Conservation (phyloP, 306 rosid species). For the Gleditsia sinensis region DNA sequence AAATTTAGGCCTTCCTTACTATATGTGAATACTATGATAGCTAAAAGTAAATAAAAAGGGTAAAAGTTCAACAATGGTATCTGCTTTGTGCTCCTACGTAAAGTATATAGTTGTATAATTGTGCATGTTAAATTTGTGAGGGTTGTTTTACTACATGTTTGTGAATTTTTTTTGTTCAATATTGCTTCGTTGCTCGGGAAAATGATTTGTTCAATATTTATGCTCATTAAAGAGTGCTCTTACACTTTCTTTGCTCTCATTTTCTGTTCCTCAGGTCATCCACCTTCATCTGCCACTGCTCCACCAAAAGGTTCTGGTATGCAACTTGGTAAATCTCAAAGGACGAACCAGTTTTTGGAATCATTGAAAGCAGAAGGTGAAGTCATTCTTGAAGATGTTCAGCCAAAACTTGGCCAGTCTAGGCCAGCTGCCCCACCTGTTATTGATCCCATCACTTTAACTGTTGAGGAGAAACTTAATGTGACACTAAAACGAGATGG, state of each 20-base stretch:
- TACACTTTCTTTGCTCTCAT: constrained; percentile 26
- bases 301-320: constrained; percentile 92
- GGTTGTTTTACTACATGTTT: neutral
- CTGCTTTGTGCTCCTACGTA: neutral
- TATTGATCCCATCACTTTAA: constrained; percentile 91
- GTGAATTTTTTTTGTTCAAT: neutral
- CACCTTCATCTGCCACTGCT: constrained; percentile 83
- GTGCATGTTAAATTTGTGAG: neutral
- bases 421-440: constrained; percentile 71
- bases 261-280: constrained; percentile 58
- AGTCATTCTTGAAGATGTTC: constrained; percentile 88
- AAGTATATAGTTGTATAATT: neutral
- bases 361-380: constrained; percentile 97
- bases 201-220: constrained; percentile 22
- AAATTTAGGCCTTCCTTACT: neutral
- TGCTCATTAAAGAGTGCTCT: constrained; percentile 18
- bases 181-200: neutral
- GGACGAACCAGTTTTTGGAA: constrained; percentile 86
- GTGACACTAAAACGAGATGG: constrained; percentile 93
- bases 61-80: neutral
- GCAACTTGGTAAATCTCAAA: constrained; percentile 90
- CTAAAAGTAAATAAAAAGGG: neutral
- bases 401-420: constrained; percentile 69
- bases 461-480: constrained; percentile 89
- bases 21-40: neutral